Evolutionary conservation across 2,329 filamentous ascomycete genomes (phyloP), one percentile per base, ranked within the genome.

Genomic region (Cladosporium sp.): DNA sequence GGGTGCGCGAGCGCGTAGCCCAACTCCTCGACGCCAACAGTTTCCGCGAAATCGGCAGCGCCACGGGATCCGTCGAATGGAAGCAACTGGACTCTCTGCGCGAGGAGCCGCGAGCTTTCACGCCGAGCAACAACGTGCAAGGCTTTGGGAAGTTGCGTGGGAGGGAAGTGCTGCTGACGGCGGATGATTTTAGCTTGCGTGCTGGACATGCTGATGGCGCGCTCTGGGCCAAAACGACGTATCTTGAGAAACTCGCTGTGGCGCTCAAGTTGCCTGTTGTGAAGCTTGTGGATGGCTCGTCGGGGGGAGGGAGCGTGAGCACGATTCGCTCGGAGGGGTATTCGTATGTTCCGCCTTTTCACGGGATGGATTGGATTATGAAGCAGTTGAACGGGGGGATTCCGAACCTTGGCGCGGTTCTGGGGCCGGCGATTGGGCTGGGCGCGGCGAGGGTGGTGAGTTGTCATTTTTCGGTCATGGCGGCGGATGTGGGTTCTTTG

Each of bases 391-490:
- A 84, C 56, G 66, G 74, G 55, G 82, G 82, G 0, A 84, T 85
- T 42, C 81, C 81, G 1, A 85, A 85, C 59, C 59, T 84, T 1
- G 81, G 80, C 1, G 81, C 81, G 1, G 78, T 83, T 0, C 58
- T 84, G 9, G 82, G 82, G 0, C 81, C 82, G 4, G 81, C 81
- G 0, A 82, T 84, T 53, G 82, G 82, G 0, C 67, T 84, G 2
- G 81, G 82, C 7, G 80, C 81, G 3, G 80, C 81, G 1, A 68
- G 81, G 35, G 79, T 83, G 0, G 78, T 81, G 1, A 72, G 74
- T 1, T 83, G 79, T 39, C 82, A 84, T 59, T 85, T 84, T 59
- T 80, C 76, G 1, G 81, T 84, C 29, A 84, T 84, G 81, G 80
- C 81, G 3, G 79, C 69, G 4, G 79, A 84, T 60, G 71, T 85